A percentile compares a stretch with the other conserved stretches of the same genome.
Conservation (phyloP, 2,329 filamentous ascomycete species). For the Stachybotrys chartarum region DNA sequence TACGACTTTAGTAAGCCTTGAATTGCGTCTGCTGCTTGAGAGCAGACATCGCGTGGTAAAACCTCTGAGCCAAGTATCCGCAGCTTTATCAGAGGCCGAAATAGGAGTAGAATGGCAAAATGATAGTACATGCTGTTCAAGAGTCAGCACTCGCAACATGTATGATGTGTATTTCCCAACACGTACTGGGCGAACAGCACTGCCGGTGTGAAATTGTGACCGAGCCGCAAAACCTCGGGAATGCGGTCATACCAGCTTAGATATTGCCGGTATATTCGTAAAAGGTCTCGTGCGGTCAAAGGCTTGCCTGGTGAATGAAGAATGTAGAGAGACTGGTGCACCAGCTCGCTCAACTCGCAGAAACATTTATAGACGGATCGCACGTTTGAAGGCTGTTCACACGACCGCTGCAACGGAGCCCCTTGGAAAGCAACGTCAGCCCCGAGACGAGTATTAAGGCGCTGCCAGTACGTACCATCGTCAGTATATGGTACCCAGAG, state of each 20-base stretch:
- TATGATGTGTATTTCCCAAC: not conserved
- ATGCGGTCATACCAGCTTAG: conserved; percentile 65
- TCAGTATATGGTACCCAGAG: conserved; percentile 53
- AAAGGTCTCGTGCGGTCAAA: conserved; percentile 55
- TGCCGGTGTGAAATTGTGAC: conserved; percentile 64
- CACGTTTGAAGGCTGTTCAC: conserved; percentile 59
- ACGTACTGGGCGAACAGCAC: conserved; percentile 68
- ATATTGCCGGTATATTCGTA: conserved; percentile 61
- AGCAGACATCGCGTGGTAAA: conserved; percentile 58
- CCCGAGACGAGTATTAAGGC: not conserved
- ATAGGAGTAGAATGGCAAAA: conserved; percentile 64
- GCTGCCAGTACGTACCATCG: conserved; percentile 37
- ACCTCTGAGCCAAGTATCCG: conserved; percentile 57
- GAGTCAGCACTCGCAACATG: not conserved
- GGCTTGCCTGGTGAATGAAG: conserved; percentile 64
- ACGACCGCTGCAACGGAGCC: conserved; percentile 45
- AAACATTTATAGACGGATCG: conserved; percentile 62
- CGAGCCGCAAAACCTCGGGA: conserved; percentile 55
- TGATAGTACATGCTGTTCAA: conserved; percentile 59
- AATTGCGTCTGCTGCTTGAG: conserved; percentile 53
- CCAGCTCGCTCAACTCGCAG: conserved; percentile 65
- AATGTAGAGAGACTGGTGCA: conserved; percentile 63
- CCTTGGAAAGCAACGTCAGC: conserved; percentile 24
- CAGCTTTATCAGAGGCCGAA: conserved; percentile 63
- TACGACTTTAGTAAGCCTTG: conserved; percentile 49